Conservation (phyloP, 805 yeast genomes). For the Ogataea ramenticola region DNA sequence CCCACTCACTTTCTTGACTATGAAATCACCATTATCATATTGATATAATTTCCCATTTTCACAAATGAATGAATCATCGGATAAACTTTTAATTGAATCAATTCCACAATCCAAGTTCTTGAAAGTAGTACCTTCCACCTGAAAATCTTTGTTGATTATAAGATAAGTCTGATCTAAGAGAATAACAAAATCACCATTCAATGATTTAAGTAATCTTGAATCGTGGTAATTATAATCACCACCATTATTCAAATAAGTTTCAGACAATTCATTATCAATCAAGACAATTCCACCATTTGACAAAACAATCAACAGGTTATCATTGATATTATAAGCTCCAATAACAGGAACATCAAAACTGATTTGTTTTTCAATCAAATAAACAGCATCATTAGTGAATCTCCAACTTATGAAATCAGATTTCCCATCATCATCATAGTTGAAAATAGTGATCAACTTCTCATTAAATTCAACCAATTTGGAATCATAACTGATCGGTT, state of each 20-base stretch:
- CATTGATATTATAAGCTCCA: constrained; percentile 4
- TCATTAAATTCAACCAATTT: not conserved
- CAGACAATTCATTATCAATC: not conserved
- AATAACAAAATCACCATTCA: not conserved
- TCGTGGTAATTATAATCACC: not conserved
- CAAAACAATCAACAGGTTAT: constrained; percentile 4
- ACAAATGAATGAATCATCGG: constrained; percentile 9
- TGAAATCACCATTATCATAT: constrained; percentile 5
- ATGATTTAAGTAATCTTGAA: not conserved
- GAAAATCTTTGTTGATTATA: too few species aligned
- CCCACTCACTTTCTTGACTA: constrained; percentile 4
- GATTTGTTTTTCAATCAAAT: not conserved
- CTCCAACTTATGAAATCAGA: constrained; percentile 15
- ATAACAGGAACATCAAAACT: not conserved
- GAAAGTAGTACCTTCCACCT: too few species aligned
- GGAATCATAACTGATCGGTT: not conserved
- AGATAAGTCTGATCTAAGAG: not conserved
- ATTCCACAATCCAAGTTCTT: not conserved
- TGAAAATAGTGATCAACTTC: constrained; percentile 10
- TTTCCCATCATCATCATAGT: constrained; percentile 4
- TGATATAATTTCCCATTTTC: constrained; percentile 7
- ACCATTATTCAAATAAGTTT: not conserved
- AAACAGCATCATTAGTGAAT: constrained; percentile 1
- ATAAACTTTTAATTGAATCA: not conserved
- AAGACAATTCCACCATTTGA: not conserved